phyloP scores from a whole-genome alignment of 2,329 filamentous ascomycete genomes.

The Sarocladium kiliense region DNA sequence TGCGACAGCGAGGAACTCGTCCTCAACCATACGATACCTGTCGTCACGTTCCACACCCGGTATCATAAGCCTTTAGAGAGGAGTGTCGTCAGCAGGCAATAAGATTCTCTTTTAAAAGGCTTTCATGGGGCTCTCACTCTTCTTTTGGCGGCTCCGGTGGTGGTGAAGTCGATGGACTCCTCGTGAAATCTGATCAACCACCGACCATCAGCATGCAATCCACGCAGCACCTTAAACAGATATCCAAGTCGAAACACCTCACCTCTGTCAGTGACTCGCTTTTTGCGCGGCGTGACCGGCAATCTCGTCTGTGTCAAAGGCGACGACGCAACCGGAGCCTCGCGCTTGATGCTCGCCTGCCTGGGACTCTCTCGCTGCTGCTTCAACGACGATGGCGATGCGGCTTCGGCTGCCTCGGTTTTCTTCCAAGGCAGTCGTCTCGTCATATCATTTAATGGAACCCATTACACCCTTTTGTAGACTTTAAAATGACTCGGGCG shows the following conservation, averaged over 20 bases:
- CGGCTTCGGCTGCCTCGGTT: conserved; percentile 14
- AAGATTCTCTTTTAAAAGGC: too few species aligned
- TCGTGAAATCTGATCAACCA: conserved; percentile 19
- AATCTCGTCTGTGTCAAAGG: background rate
- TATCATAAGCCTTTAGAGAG: conserved; percentile 64
- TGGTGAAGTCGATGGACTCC: conserved; percentile 46
- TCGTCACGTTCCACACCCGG: conserved; percentile 64
- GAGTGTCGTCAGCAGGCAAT: too few species aligned
- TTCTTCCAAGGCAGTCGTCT: conserved; percentile 48
- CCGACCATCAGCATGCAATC: too few species aligned
- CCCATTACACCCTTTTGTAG: too few species aligned
- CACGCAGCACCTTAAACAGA: too few species aligned
- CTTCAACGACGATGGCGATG: conserved; percentile 7
- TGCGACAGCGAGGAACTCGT: conserved; percentile 66
- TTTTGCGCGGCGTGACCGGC: background rate
- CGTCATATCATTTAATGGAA: too few species aligned
- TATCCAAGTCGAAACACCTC: too few species aligned
- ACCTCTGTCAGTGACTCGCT: background rate
- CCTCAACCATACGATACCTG: conserved; percentile 76
- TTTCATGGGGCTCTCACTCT: conserved; percentile 27
- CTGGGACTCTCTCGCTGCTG: conserved; percentile 3
- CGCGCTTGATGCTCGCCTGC: background rate
- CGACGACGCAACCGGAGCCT: background rate
- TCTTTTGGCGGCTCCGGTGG: conserved; percentile 43
- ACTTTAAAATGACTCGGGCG: too few species aligned